Evolutionary conservation across 768 basidiomycete species (phyloP).

Genomic region (Tylopilus rubrobrunneus): DNA sequence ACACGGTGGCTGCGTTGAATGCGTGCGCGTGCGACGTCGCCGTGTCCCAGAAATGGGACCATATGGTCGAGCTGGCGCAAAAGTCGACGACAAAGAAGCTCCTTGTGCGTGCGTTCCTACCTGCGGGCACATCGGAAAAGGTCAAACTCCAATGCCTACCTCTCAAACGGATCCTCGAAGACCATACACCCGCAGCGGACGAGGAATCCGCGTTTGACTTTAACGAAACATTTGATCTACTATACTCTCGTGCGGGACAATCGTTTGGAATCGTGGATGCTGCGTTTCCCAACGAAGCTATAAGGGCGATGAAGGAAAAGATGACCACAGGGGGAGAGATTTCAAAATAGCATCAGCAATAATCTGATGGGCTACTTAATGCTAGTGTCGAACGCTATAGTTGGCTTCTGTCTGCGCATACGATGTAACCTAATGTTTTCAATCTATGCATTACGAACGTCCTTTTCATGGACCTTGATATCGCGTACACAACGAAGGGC

Average conservation of each 20-base stretch:
- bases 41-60: constrained; percentile 23
- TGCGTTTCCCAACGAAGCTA: constrained; percentile 20
- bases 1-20: constrained; percentile 4
- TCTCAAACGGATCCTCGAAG: constrained; percentile 16
- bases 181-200: constrained; percentile 1
- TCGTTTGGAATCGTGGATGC: constrained; percentile 20
- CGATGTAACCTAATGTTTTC: background rate
- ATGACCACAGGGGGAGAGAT: background rate
- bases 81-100: constrained; percentile 18
- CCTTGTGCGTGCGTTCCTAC: constrained; percentile 28
- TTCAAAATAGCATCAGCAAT: background rate
- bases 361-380: background rate
- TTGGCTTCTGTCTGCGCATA: too few relatives aligned
- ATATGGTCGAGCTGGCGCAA: constrained; percentile 27
- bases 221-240: constrained; percentile 21
- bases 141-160: constrained; percentile 26
- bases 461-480: background rate
- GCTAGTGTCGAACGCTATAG: too few relatives aligned
- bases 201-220: constrained; percentile 18
- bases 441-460: background rate
- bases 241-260: constrained; percentile 22
- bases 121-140: constrained; percentile 21
- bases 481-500: background rate
- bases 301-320: constrained; percentile 13
- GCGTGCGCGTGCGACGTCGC: constrained; percentile 22